phyloP scores from a whole-genome alignment of 2,329 filamentous ascomycete genomes.

The Aspergillus hortae region DNA sequence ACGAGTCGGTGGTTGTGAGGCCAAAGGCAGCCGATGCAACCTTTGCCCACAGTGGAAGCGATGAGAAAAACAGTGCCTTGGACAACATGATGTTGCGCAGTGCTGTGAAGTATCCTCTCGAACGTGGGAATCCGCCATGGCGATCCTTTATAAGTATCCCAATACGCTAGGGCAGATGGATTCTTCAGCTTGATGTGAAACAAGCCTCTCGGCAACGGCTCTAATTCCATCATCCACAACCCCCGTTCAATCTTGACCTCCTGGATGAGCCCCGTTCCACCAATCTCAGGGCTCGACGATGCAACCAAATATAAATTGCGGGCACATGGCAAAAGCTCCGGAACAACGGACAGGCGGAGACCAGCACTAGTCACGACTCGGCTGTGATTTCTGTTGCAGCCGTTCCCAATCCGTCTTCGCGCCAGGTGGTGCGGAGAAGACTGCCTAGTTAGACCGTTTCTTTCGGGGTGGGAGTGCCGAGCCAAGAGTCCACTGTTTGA shows the following conservation, averaged over 20 bases:
- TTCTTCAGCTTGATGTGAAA: neutral
- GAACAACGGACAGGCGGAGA: too few species aligned
- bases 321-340: too few species aligned
- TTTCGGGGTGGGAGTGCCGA: neutral
- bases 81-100: constrained; percentile 16
- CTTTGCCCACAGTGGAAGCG: constrained; percentile 18
- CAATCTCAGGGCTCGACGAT: constrained; percentile 5
- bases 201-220: neutral
- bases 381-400: neutral
- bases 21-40: constrained; percentile 26
- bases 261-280: constrained; percentile 8
- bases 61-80: constrained; percentile 14
- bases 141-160: neutral
- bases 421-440: neutral
- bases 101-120: neutral
- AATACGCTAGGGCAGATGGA: neutral
- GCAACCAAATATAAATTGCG: neutral
- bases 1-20: constrained; percentile 17
- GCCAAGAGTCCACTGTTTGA: neutral
- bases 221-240: constrained; percentile 2
- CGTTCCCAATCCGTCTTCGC: neutral
- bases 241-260: constrained; percentile 6
- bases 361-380: neutral
- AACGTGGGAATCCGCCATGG: neutral
- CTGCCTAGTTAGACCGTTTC: neutral